Evolutionary conservation across 108 stramenopile genomes (phyloP), one percentile per base, ranked within the genome.

Genomic region (Fistulifera solaris): DNA sequence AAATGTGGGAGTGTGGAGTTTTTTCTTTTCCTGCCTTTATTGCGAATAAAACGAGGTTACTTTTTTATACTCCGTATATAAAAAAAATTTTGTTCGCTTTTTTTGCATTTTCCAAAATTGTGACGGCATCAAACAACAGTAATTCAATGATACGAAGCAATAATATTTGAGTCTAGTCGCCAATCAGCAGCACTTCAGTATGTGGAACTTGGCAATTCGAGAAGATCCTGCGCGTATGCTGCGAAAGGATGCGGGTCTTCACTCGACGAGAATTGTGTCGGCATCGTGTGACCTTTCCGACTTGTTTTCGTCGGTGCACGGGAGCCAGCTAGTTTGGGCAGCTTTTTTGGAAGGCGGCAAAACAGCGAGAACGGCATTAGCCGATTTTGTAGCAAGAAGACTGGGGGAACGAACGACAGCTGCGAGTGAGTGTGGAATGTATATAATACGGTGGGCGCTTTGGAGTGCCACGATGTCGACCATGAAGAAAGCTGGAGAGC

Each of bases 371-470:
- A 42, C 52, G 14, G 56, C 63, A 4, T 45, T 70, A 25, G 68
- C 68, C n/a, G 68, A 70, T 35, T 56, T 52, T 48, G 43, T 73
- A 12, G 70, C 73, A 6, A 51, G 50, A 22, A 25, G 11, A 11
- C 44, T 19, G 4, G 44, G 19, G 7, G 21, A 17, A 5, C 11
- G 7, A 45, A 45, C 6, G 44, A 11, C 21, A 6, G 16, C 44
- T 17, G 4, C 44, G 7, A 19, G 16, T 6, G 7, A 45, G 7
- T 19, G 4, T 3, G 21, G 16, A 8, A 11, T 45, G 11, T 45
- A 5, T 17, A 3, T 5, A 8, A 21, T 45, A 8, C 19, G 19
- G 6, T 45, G 44, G 44, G 21, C 19, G 3, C 44, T 17, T 3
- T 45, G 3, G 44, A 45, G 44, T 45, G 44, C 31, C 7, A 45